These are phyloP conservation scores for Syncephalastrum contaminatum DNA, from an alignment of 371 early-diverging fungal species.

Conservation along the genomic window DNA sequence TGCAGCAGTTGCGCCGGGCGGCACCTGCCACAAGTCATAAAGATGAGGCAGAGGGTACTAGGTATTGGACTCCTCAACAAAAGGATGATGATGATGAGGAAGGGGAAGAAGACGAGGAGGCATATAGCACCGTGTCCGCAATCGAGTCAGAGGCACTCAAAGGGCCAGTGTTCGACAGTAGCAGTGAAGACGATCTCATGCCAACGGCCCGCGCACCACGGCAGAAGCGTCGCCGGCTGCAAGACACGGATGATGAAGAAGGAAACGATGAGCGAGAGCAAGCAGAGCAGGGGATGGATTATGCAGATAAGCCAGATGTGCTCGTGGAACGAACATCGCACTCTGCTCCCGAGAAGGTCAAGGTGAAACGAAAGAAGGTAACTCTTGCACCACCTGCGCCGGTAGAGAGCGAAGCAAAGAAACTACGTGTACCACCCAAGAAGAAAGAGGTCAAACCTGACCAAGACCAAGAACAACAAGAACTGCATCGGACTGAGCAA, in stretches of 20 bases:
- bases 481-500: conserved; percentile 7
- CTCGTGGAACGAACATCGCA: too few relatives aligned
- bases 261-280: conserved; percentile 11
- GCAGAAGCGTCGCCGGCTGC: conserved; percentile 1
- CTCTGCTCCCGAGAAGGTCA: too few relatives aligned
- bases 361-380: too few relatives aligned
- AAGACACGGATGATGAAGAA: conserved; percentile 30
- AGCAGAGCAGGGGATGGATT: too few relatives aligned
- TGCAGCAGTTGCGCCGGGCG: conserved; percentile 48
- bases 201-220: conserved; percentile 3
- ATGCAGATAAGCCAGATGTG: too few relatives aligned
- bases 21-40: conserved; percentile 10
- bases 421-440: background rate
- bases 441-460: background rate
- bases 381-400: background rate
- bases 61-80: background rate
- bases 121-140: background rate
- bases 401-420: background rate
- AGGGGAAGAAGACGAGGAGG: conserved; percentile 30
- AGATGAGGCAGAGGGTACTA: too few relatives aligned
- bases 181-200: too few relatives aligned
- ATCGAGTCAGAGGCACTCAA: conserved; percentile 1
- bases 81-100: conserved; percentile 23
- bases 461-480: conserved; percentile 10
- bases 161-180: conserved; percentile 1